These are phyloP conservation scores for Ustilago nuda DNA, from an alignment of 1,284 basidiomycete species.

Conservation along the genomic window DNA sequence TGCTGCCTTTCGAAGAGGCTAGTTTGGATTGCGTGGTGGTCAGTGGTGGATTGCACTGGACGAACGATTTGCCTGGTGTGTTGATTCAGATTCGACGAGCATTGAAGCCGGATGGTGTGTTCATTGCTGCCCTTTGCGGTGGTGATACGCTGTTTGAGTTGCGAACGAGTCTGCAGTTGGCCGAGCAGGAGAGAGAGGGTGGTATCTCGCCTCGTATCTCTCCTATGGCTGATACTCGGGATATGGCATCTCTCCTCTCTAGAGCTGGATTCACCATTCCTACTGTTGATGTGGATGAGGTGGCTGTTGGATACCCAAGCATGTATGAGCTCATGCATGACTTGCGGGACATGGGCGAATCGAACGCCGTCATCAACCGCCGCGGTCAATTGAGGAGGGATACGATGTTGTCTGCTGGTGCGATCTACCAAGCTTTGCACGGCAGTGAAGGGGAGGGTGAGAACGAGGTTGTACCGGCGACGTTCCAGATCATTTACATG, in stretches of 20 bases:
- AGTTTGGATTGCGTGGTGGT: conserved; percentile 93
- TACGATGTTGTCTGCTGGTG: conserved; percentile 87
- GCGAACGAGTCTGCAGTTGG: conserved; percentile 87
- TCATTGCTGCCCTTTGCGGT: conserved; percentile 92
- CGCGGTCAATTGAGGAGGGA: conserved; percentile 82
- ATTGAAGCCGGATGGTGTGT: conserved; percentile 90
- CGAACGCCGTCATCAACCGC: conserved; percentile 81
- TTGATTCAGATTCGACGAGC: conserved; percentile 89
- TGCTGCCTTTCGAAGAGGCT: conserved; percentile 74
- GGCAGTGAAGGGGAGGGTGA: conserved; percentile 26
- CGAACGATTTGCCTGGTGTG: conserved; percentile 95
- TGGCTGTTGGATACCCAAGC: conserved; percentile 88
- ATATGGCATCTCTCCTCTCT: conserved; percentile 75
- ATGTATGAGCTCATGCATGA: conserved; percentile 98
- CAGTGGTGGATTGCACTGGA: conserved; percentile 93
- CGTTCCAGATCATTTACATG: conserved; percentile 96
- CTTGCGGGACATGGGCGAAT: conserved; percentile 94
- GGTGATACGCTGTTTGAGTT: conserved; percentile 97
- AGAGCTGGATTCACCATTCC: conserved; percentile 93
- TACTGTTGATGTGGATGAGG: conserved; percentile 95
- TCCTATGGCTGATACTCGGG: conserved; percentile 95
- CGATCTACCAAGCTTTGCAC: conserved; percentile 86
- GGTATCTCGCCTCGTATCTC: conserved; percentile 94
- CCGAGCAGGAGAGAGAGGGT: conserved; percentile 92
- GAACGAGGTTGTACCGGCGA: conserved; percentile 86